Evolutionary conservation across 805 yeast genomes (phyloP).

Genomic region (Zygosaccharomyces kombuchaensis): DNA sequence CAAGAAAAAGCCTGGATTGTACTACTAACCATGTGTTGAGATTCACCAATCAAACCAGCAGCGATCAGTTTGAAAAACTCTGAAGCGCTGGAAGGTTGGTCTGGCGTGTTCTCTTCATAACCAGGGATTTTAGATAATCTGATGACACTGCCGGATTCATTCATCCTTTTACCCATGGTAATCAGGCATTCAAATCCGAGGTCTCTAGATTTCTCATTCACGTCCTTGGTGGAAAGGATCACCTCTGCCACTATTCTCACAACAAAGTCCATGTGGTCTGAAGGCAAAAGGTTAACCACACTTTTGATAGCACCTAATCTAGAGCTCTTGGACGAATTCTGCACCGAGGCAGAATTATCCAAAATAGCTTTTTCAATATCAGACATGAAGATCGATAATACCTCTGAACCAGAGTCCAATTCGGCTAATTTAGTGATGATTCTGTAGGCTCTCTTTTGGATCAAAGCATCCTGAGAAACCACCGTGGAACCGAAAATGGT

Average conservation of each 20-base stretch:
- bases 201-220: conserved; percentile 86
- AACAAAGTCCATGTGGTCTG: conserved; percentile 63
- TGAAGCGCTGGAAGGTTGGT: conserved; percentile 58
- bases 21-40: conserved; percentile 97
- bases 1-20: conserved; percentile 86
- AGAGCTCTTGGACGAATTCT: conserved; percentile 74
- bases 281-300: conserved; percentile 59
- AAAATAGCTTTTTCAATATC: conserved; percentile 60
- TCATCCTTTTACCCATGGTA: conserved; percentile 76
- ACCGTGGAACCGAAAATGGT: conserved; percentile 73
- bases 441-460: conserved; percentile 89
- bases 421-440: conserved; percentile 68
- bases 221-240: conserved; percentile 85
- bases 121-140: conserved; percentile 63
- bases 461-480: conserved; percentile 51
- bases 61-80: conserved; percentile 90
- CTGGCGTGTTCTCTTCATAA: conserved; percentile 58
- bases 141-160: conserved; percentile 59
- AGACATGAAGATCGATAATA: conserved; percentile 48
- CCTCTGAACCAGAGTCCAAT: conserved; percentile 55
- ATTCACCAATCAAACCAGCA: conserved; percentile 92
- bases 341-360: conserved; percentile 52
- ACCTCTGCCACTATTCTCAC: conserved; percentile 83
- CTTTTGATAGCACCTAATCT: conserved; percentile 65
- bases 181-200: conserved; percentile 71